Percentiles rank a stretch among this genome's conserved stretches.
phyloP scores from a whole-genome alignment of 2,329 filamentous ascomycete species.

The Xylariaceae sp. region DNA sequence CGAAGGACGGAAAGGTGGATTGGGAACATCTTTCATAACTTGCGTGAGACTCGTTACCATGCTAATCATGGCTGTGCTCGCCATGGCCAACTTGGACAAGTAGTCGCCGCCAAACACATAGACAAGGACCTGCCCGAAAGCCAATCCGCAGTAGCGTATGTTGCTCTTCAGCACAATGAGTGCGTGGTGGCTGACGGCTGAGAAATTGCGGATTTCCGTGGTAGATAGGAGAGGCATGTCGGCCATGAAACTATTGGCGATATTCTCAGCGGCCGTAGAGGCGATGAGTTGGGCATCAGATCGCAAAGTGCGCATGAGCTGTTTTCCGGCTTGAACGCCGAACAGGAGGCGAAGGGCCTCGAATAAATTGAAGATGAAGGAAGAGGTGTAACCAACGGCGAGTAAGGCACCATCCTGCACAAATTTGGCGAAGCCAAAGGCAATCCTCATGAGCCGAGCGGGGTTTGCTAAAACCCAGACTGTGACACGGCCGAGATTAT shows the following conservation, averaged over 20 bases:
- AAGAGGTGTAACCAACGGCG: slow-evolving; percentile 54
- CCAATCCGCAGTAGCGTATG: slow-evolving; percentile 41
- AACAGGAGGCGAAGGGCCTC: slow-evolving; percentile 38
- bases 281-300: slow-evolving; percentile 24
- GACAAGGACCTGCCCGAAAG: slow-evolving; percentile 37
- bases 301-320: slow-evolving; percentile 22
- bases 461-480: slow-evolving; percentile 80
- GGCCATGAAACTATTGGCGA: slow-evolving; percentile 49
- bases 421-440: slow-evolving; percentile 74
- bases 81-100: slow-evolving; percentile 26
- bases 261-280: slow-evolving; percentile 36
- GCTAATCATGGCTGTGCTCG: slow-evolving; percentile 22
- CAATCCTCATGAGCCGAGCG: slow-evolving; percentile 67
- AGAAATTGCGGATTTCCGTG: slow-evolving; percentile 72
- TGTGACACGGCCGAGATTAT: slow-evolving; percentile 83
- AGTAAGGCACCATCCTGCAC: slow-evolving; percentile 74
- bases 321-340: slow-evolving; percentile 30
- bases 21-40: slow-evolving; percentile 32
- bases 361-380: slow-evolving; percentile 38
- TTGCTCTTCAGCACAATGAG: slow-evolving; percentile 59
- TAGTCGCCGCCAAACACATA: slow-evolving; percentile 48
- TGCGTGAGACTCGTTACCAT: not conserved
- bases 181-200: slow-evolving; percentile 70
- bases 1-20: slow-evolving; percentile 43
- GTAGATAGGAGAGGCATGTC: slow-evolving; percentile 50